Evolutionary conservation across 441 rosid species (phyloP).

Genomic region (Macaranga tanarius): DNA sequence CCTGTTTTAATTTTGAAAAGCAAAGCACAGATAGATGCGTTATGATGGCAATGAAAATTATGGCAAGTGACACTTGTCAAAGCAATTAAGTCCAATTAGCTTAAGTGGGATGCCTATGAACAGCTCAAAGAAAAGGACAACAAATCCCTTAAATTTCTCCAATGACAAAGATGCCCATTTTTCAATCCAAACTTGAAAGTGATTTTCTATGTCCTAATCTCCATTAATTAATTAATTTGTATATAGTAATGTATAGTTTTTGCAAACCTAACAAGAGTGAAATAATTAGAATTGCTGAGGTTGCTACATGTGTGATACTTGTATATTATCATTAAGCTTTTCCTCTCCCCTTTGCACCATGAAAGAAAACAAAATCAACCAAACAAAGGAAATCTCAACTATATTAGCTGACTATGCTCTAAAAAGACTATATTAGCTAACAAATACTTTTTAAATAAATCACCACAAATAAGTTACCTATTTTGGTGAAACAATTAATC

Average conservation of each 20-base stretch:
- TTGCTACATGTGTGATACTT: background rate
- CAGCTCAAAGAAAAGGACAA: constrained; percentile 25
- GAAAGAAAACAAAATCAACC: constrained; percentile 2
- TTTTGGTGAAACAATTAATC: background rate
- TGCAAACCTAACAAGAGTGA: background rate
- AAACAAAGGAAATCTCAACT: background rate
- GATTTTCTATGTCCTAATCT: constrained; percentile 22
- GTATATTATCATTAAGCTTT: background rate
- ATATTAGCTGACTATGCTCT: no score
- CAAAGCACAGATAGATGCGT: no score
- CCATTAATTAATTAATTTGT: background rate
- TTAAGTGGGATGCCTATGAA: constrained; percentile 24
- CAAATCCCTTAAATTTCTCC: constrained; percentile 24
- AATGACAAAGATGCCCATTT: constrained; percentile 30
- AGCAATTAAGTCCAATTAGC: constrained; percentile 16
- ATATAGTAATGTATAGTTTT: background rate
- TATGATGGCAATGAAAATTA: no score
- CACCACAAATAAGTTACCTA: background rate
- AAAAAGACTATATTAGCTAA: background rate
- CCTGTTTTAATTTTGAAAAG: no score
- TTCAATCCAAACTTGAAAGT: constrained; percentile 21
- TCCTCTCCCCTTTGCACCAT: no score
- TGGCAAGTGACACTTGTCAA: constrained; percentile 14
- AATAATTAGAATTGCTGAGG: constrained; percentile 9
- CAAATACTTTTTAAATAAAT: background rate